phyloP scores from a whole-genome alignment of 2,329 filamentous ascomycete genomes.

The Leptographium flavum region DNA sequence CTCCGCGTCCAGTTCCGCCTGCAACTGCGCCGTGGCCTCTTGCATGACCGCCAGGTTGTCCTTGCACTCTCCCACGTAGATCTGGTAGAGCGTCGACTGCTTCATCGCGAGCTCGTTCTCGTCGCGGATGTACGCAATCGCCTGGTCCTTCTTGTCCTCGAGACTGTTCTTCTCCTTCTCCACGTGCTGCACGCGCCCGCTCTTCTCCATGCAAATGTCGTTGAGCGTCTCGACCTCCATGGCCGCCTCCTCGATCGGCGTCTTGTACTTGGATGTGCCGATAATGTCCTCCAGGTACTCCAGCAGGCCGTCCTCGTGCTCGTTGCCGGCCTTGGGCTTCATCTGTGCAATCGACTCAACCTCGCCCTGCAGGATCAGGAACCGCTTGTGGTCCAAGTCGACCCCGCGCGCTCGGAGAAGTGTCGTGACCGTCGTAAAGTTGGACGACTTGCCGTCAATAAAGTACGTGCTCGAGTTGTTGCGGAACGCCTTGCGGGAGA shows the following conservation, averaged over 20 bases:
- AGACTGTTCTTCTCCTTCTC: constrained; percentile 91
- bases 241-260: constrained; percentile 87
- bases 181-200: constrained; percentile 85
- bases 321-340: constrained; percentile 90
- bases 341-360: constrained; percentile 98
- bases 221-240: constrained; percentile 83
- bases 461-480: constrained; percentile 99
- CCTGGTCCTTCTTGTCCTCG: constrained; percentile 94
- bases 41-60: constrained; percentile 81
- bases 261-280: constrained; percentile 95
- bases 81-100: constrained; percentile 82
- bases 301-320: constrained; percentile 89
- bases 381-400: constrained; percentile 94
- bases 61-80: constrained; percentile 76
- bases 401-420: constrained; percentile 78
- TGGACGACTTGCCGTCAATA: constrained; percentile 79
- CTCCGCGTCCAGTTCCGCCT: constrained; percentile 72
- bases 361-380: constrained; percentile 92
- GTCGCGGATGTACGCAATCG: constrained; percentile 73
- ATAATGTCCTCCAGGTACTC: constrained; percentile 99
- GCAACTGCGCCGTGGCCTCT: constrained; percentile 83
- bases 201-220: constrained; percentile 91
- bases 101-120: constrained; percentile 88
- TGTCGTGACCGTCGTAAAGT: constrained; percentile 81
- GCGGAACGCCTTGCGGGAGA: constrained; percentile 88